Conservation (phyloP, 2,329 filamentous ascomycete species). For the Phaeosphaeriaceae sp. region DNA sequence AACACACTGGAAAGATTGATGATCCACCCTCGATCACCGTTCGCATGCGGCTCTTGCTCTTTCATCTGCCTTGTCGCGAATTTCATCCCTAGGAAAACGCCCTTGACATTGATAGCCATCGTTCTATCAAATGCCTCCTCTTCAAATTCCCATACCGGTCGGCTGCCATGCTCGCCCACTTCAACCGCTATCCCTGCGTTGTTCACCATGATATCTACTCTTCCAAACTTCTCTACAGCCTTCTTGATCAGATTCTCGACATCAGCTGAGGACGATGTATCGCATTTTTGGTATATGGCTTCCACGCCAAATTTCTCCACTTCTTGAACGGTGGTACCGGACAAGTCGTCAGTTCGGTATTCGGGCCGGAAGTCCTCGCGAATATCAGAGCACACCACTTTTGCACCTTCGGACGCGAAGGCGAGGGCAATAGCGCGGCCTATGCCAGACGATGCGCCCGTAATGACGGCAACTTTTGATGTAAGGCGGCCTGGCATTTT, state of each 20-base stretch:
- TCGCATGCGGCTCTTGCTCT: conserved; percentile 49
- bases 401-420: conserved; percentile 41
- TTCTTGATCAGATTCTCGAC: conserved; percentile 52
- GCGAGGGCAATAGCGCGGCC: conserved; percentile 43
- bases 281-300: conserved; percentile 46
- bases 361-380: conserved; percentile 22
- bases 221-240: conserved; percentile 53
- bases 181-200: conserved; percentile 57
- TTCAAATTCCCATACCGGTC: conserved; percentile 54
- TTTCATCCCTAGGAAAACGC: conserved; percentile 54
- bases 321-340: conserved; percentile 40
- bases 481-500: conserved; percentile 33
- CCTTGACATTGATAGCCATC: conserved; percentile 47
- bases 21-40: conserved; percentile 57
- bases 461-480: conserved; percentile 42
- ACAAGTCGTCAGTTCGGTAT: conserved; percentile 18
- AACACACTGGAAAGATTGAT: conserved; percentile 62
- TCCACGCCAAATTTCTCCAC: conserved; percentile 35
- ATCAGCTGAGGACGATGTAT: conserved; percentile 53
- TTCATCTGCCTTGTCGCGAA: conserved; percentile 59
- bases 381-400: conserved; percentile 41
- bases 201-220: conserved; percentile 57
- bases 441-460: conserved; percentile 43
- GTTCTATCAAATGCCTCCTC: conserved; percentile 56
- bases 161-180: conserved; percentile 27